Base-by-base conservation (phyloP, 1,284 basidiomycete genomes). In the Coniferiporia sulphurascens region DNA sequence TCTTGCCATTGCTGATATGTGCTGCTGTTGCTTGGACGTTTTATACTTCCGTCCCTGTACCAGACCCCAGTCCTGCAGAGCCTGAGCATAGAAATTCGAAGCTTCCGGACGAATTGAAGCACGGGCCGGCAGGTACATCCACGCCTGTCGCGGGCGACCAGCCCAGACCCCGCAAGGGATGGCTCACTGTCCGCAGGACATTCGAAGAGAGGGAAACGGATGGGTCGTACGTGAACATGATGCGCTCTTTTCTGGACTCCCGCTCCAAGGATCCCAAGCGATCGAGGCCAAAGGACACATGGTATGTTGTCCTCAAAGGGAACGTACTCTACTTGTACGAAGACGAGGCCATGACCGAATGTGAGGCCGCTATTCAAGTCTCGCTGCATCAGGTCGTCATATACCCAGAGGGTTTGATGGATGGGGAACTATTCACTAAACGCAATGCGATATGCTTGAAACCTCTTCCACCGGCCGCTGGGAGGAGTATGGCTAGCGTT, bases 251-350 rank as follows among this genome's bases (percentile, higher is more conserved):
- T 70, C 73, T 89, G 59, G 86, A 91, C 66, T 76, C 87, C 22
- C 79, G 87, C 59, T 86, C 87, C 56, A 88, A 88, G 69, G 89
- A 92, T 71, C 86, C 89, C 10, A 89, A 87, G 65, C 80, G 81
- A 45, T 84, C 87, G 5, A 79, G 87, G 43, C 91, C 92, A 15
- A 91, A 90, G 72, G 93, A 96, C 71, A 87, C 82, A 79, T 96
- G 90, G 84, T 95, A 87, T 71, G 87, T 87, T 56, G 89, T 87
- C 2, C 80, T 97, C 68, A 96, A 95, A 78, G 91, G 91, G 48
- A 87, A 84, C 65, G 86, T 95, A 38, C 76, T 98, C 21, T 97
- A 93, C 72, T 76, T 98, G 19, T 96, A 96, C 74, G 91, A 95
- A 71, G 90, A 94, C 72, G 91, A 95, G 72, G 79, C 78, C 27